Base-by-base conservation (phyloP, 2,329 filamentous ascomycete genomes). In the Coniochaeta hoffmannii region DNA sequence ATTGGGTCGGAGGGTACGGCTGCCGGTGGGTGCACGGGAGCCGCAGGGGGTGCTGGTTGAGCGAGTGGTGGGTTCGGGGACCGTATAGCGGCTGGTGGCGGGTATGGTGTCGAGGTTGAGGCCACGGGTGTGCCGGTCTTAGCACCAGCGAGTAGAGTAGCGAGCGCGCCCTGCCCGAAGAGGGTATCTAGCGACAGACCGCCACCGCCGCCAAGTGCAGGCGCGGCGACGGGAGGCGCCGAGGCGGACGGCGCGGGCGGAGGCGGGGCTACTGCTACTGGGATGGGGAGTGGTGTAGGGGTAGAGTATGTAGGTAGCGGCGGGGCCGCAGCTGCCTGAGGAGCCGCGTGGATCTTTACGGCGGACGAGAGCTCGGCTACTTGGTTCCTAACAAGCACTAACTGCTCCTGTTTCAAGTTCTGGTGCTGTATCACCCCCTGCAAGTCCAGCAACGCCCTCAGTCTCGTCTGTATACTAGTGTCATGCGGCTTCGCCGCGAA, bases 391-490 rank as follows among this genome's bases (percentile, higher is more conserved):
- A 96, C 88, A 69, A 88, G 83, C 72, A 88, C 85, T 68, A 96
- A 80, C 74, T 96, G 89, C 66, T 92, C 86, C 64, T 85, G 84
- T 57, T 87, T 87, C 68, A 96, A 78, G 67, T 86, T 85, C 71
- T 90, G 88, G 63, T 80, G 86, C 69, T 89, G 85, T 67, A 97
- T 76, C 62, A 93, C 82, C 62, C 80, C 84, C 74, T 96, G 90
- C 61, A 97, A 81, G 71, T 94, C 89, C 71, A 92, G 76, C 63
- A 97, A 82, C 60, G 91, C 90, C 73, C 90, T 89, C 66, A 96
- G 76, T 73, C 88, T 89, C 66, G 83, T 86, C 69, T 90, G 87
- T 68, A 90, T 80, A 72, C 84, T 82, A 71, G 79, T 73, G 76
- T 96, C 89, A 76, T 86, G 82, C 58, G 88, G 87, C 69, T 86